phyloP scores from a whole-genome alignment of 768 basidiomycete species.

The Mycena maculata region DNA sequence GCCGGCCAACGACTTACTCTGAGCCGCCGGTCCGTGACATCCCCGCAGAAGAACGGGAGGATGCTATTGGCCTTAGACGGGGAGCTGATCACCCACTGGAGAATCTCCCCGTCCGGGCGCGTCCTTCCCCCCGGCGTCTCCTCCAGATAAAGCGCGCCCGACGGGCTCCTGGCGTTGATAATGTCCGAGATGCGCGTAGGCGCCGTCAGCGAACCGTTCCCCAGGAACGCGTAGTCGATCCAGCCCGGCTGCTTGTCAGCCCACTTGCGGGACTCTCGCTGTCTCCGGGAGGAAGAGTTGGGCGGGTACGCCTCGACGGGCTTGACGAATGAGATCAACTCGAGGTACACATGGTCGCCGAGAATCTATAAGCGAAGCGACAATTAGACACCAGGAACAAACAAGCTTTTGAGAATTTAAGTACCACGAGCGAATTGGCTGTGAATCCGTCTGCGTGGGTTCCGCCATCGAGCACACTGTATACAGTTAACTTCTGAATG shows the following conservation, averaged over 20 bases:
- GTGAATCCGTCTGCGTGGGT: slow-evolving; percentile 73
- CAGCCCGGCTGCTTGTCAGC: slow-evolving; percentile 66
- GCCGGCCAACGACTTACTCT: slow-evolving; percentile 56
- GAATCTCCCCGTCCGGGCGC: slow-evolving; percentile 62
- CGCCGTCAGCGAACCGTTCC: slow-evolving; percentile 53
- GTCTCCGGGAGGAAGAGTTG: slow-evolving; percentile 55
- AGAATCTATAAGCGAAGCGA: slow-evolving; percentile 53
- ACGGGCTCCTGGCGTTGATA: slow-evolving; percentile 63
- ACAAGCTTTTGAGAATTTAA: slow-evolving; percentile 23
- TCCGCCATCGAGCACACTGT: slow-evolving; percentile 75
- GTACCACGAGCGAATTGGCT: slow-evolving; percentile 72
- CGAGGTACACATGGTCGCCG: slow-evolving; percentile 70
- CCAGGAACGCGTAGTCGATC: slow-evolving; percentile 76
- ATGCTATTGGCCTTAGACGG: slow-evolving; percentile 47
- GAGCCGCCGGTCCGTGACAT: slow-evolving; percentile 69
- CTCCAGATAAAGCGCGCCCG: slow-evolving; percentile 54
- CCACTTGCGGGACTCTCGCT: slow-evolving; percentile 65
- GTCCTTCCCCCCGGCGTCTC: slow-evolving; percentile 67
- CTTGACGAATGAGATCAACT: slow-evolving; percentile 75
- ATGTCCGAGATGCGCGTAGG: slow-evolving; percentile 55
- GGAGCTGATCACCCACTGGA: slow-evolving; percentile 70
- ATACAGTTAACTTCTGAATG: not conserved
- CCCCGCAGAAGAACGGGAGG: slow-evolving; percentile 81
- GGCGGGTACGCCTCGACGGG: slow-evolving; percentile 65
- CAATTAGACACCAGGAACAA: not conserved